A percentile compares a stretch with the other conserved stretches of the same genome.
These are phyloP conservation scores for Xanthoconium separans DNA, from an alignment of 1,284 basidiomycete genomes.

Conservation along the genomic window DNA sequence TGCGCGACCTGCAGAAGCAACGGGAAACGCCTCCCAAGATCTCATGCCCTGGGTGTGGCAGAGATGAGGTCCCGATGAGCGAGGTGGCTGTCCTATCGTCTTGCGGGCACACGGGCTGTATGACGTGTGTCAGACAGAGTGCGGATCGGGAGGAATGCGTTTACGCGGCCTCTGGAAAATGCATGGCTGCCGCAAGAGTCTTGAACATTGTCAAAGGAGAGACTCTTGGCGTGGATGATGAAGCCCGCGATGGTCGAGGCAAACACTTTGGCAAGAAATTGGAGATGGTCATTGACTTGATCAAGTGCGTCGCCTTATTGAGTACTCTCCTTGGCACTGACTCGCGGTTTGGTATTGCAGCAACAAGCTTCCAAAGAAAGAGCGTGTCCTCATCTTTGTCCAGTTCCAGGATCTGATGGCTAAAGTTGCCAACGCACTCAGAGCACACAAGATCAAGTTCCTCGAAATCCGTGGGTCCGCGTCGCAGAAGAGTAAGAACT, in stretches of 20 bases:
- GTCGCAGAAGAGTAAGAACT: conserved; percentile 71
- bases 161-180: conserved; percentile 62
- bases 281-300: conserved; percentile 79
- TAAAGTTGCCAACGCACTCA: conserved; percentile 85
- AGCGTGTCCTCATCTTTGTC: conserved; percentile 88
- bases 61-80: conserved; percentile 54
- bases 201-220: conserved; percentile 83
- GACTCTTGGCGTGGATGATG: conserved; percentile 82
- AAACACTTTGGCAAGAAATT: conserved; percentile 89
- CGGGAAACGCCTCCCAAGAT: conserved; percentile 55
- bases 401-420: conserved; percentile 92
- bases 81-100: conserved; percentile 86
- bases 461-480: conserved; percentile 84
- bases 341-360: conserved; percentile 37
- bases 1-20: conserved; percentile 84
- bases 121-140: conserved; percentile 66
- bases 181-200: conserved; percentile 69
- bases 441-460: conserved; percentile 69
- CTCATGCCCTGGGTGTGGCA: conserved; percentile 60
- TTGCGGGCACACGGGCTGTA: conserved; percentile 86
- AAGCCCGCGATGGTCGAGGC: conserved; percentile 66
- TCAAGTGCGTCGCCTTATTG: conserved; percentile 56
- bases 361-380: conserved; percentile 66
- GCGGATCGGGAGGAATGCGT: conserved; percentile 84
- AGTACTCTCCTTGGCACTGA: conserved; percentile 3